A percentile compares a stretch with the other conserved stretches of the same genome.
Evolutionary conservation across 192 early-diverging fungal genomes (phyloP).

Genomic region (Coemansia sp.): DNA sequence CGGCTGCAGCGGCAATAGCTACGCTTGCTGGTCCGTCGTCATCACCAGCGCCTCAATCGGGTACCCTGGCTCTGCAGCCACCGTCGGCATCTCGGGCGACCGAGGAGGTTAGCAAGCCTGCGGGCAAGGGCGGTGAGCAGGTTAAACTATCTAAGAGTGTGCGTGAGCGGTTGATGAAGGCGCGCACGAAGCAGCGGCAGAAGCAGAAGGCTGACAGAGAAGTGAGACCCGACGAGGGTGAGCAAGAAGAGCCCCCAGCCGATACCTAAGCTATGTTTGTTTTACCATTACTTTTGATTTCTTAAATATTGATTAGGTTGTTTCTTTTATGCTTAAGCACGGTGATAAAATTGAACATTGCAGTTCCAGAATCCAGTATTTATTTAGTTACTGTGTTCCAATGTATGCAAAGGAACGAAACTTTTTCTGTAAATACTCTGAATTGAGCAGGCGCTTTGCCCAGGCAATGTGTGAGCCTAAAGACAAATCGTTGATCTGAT

Average conservation of each 20-base stretch:
- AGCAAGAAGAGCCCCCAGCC: too few species aligned
- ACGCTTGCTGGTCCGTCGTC: background rate
- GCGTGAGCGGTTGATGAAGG: conserved; percentile 42
- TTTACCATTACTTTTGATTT: too few species aligned
- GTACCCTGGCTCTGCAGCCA: background rate
- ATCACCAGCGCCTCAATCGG: background rate
- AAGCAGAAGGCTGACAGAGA: conserved; percentile 16
- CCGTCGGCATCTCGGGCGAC: background rate
- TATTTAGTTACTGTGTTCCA: conserved; percentile 6
- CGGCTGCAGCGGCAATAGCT: background rate
- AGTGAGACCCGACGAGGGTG: too few species aligned
- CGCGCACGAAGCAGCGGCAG: conserved; percentile 41
- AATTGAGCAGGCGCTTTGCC: conserved; percentile 28
- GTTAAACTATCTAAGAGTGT: conserved; percentile 37
- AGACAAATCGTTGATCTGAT: conserved; percentile 25
- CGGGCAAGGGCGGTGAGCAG: background rate
- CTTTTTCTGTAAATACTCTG: conserved; percentile 22
- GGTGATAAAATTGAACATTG: too few species aligned
- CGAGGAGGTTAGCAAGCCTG: background rate
- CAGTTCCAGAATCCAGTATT: too few species aligned
- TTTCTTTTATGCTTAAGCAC: too few species aligned
- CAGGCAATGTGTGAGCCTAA: conserved; percentile 36
- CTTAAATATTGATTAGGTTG: too few species aligned
- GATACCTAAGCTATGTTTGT: too few species aligned
- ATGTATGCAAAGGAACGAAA: conserved; percentile 34